These are phyloP conservation scores for Colletotrichum sp. DNA, from an alignment of 2,329 filamentous ascomycete genomes.

Conservation along the genomic window DNA sequence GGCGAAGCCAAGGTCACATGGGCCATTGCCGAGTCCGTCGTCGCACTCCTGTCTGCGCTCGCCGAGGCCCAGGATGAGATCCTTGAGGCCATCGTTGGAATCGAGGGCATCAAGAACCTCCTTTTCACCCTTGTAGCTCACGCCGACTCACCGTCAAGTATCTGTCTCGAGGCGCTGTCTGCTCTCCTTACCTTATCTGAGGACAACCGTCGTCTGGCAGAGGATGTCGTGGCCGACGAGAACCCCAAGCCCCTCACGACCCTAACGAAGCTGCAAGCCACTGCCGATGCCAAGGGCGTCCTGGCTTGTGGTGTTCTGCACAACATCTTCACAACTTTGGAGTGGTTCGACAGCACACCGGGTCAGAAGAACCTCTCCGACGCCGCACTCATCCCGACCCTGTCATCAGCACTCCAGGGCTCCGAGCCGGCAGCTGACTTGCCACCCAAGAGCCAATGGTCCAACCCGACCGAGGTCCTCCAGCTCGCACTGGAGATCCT, in stretches of 20 bases:
- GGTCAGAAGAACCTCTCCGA: constrained; percentile 55
- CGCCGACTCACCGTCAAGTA: constrained; percentile 43
- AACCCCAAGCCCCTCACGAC: constrained; percentile 52
- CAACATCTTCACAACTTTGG: constrained; percentile 61
- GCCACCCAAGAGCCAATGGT: constrained; percentile 38
- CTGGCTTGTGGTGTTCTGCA: constrained; percentile 67
- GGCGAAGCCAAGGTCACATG: constrained; percentile 59
- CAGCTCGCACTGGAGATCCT: constrained; percentile 66
- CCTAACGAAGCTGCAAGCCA: constrained; percentile 53
- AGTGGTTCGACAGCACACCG: constrained; percentile 57
- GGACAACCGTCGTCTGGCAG: constrained; percentile 59
- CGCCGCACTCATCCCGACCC: constrained; percentile 51
- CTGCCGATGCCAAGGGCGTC: constrained; percentile 54
- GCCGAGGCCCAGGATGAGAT: constrained; percentile 67
- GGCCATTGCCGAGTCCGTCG: constrained; percentile 58
- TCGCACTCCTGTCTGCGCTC: constrained; percentile 58
- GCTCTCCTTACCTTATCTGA: constrained; percentile 65
- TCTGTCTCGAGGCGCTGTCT: constrained; percentile 54
- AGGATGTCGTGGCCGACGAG: constrained; percentile 57
- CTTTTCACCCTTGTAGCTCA: constrained; percentile 58
- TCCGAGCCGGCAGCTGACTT: constrained; percentile 29
- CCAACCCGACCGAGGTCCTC: constrained; percentile 49
- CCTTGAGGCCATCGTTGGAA: constrained; percentile 56
- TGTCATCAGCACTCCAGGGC: constrained; percentile 44
- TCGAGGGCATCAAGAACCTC: constrained; percentile 54